Evolutionary conservation across 129 eudicot genomes (phyloP).

Genomic region (Flaveria robusta): DNA sequence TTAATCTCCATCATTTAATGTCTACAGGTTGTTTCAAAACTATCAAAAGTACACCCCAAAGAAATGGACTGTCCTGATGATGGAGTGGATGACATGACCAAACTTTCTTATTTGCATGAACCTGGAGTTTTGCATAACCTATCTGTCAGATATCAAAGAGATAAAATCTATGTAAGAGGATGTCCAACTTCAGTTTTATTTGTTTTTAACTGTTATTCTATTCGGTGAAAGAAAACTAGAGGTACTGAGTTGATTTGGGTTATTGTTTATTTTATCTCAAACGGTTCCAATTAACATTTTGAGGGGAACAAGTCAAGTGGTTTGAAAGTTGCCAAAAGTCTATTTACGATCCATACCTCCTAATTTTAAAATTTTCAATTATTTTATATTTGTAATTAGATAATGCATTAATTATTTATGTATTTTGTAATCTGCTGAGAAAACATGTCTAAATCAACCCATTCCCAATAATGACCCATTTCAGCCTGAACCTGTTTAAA

Average conservation of each 20-base stretch:
- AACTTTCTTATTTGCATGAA: conserved; percentile 85
- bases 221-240: conserved; percentile 35
- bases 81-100: conserved; percentile 99
- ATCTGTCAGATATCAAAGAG: conserved; percentile 73
- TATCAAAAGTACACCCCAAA: conserved; percentile 64
- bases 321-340: background rate
- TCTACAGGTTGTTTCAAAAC: conserved; percentile 52
- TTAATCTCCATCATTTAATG: conserved; percentile 16
- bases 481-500: background rate
- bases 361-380: background rate
- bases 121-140: conserved; percentile 96
- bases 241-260: background rate
- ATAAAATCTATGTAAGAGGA: conserved; percentile 90
- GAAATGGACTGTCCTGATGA: conserved; percentile 87
- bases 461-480: conserved; percentile 3
- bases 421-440: background rate
- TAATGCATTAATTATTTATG: conserved; percentile 2
- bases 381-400: background rate
- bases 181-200: conserved; percentile 27
- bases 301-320: background rate
- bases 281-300: background rate
- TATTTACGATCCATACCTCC: background rate
- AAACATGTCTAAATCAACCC: background rate
- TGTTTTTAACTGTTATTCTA: conserved; percentile 13
- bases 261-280: background rate